A percentile compares a stretch with the other conserved stretches of the same genome.
These are phyloP conservation scores for Fraxinus pennsylvanica DNA, from an alignment of 257 asterid genomes.

Conservation along the genomic window DNA sequence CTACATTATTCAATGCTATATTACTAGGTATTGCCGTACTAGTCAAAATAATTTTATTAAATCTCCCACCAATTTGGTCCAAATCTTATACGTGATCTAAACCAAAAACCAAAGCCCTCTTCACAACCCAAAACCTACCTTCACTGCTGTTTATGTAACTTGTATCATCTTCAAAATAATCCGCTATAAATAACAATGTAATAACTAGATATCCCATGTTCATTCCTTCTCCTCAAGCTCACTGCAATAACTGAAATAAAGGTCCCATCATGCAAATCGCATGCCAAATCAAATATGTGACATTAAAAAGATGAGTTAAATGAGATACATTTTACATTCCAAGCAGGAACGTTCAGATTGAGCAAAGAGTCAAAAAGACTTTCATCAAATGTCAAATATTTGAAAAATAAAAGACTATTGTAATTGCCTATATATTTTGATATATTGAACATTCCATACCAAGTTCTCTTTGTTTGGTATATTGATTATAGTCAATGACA, in stretches of 20 bases:
- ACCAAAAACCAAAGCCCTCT: not conserved
- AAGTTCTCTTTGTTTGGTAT: too few relatives aligned
- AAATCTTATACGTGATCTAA: not conserved
- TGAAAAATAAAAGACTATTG: not conserved
- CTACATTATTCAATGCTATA: not conserved
- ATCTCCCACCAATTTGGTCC: not conserved
- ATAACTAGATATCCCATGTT: not conserved
- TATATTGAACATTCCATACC: not conserved
- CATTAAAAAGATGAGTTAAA: not conserved
- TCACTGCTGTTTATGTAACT: not conserved
- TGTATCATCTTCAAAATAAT: not conserved
- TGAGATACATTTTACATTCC: not conserved
- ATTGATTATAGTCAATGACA: too few relatives aligned
- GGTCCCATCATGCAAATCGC: not conserved
- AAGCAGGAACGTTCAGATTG: too few relatives aligned
- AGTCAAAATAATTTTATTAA: not conserved
- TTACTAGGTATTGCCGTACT: not conserved
- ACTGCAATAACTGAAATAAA: not conserved
- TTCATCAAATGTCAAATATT: not conserved
- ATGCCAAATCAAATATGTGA: not conserved
- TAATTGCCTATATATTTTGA: not conserved
- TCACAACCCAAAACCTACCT: not conserved
- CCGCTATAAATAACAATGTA: not conserved
- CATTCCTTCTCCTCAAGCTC: not conserved
- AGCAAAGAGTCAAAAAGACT: not conserved